Percentiles rank a stretch among this genome's conserved stretches.
These are phyloP conservation scores for Epichloe coenophiala DNA, from an alignment of 2,329 filamentous ascomycete species.

Conservation along the genomic window DNA sequence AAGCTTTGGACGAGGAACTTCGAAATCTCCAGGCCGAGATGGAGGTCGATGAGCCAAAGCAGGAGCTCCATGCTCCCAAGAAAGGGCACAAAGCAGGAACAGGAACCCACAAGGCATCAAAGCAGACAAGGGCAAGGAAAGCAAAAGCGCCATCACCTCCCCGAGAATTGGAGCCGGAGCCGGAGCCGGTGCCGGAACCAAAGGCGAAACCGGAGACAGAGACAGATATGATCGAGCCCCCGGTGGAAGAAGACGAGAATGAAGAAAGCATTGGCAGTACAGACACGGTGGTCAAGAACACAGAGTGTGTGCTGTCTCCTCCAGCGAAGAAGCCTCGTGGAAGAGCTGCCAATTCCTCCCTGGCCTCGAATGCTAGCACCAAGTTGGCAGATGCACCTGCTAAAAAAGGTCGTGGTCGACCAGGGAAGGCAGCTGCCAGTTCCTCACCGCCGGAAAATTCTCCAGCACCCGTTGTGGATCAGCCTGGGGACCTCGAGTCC, in stretches of 20 bases:
- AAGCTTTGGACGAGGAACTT: constrained; percentile 37
- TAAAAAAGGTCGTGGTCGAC: constrained; percentile 19
- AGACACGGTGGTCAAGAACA: constrained; percentile 27
- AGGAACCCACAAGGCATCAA: constrained; percentile 36
- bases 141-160: constrained; percentile 19
- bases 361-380: constrained; percentile 7
- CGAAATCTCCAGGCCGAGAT: constrained; percentile 36
- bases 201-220: constrained; percentile 9
- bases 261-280: constrained; percentile 25
- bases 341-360: constrained; percentile 11
- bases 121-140: constrained; percentile 35
- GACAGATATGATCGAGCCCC: constrained; percentile 6
- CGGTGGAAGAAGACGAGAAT: constrained; percentile 10
- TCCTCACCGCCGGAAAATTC: neutral
- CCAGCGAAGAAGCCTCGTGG: constrained; percentile 16
- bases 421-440: constrained; percentile 11
- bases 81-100: constrained; percentile 38
- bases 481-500: constrained; percentile 7
- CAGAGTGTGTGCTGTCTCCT: constrained; percentile 9
- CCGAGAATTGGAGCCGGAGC: neutral
- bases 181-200: neutral
- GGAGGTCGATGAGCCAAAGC: constrained; percentile 22
- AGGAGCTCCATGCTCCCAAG: constrained; percentile 34
- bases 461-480: neutral
- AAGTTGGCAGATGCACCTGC: constrained; percentile 9